Percentiles rank a stretch among this genome's conserved stretches.
These are phyloP conservation scores for Phytopythium montanum DNA, from an alignment of 352 stramenopile species.

Conservation along the genomic window DNA sequence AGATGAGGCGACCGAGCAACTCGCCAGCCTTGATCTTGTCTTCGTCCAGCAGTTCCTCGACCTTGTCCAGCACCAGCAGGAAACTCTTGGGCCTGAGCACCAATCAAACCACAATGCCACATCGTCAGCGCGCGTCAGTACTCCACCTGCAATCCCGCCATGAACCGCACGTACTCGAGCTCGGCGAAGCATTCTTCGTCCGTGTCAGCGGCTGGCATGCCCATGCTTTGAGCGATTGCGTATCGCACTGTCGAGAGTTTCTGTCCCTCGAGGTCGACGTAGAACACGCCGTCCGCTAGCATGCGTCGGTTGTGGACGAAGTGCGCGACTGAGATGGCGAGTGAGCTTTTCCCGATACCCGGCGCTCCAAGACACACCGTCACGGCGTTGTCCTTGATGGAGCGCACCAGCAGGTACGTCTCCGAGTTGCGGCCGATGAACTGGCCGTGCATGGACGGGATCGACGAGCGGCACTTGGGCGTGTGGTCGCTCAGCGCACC, in stretches of 20 bases:
- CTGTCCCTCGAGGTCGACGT: slow-evolving; percentile 80
- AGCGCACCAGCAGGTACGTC: slow-evolving; percentile 77
- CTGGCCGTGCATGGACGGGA: slow-evolving; percentile 80
- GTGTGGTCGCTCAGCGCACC: slow-evolving; percentile 62
- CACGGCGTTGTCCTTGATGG: slow-evolving; percentile 66
- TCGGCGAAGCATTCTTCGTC: slow-evolving; percentile 81
- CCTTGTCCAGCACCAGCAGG: slow-evolving; percentile 77
- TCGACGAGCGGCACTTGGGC: slow-evolving; percentile 62
- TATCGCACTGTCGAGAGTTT: slow-evolving; percentile 79
- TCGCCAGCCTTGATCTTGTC: slow-evolving; percentile 72
- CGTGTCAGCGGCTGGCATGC: slow-evolving; percentile 64
- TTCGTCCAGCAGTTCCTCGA: slow-evolving; percentile 74
- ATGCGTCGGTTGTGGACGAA: slow-evolving; percentile 76
- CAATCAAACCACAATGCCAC: neutral
- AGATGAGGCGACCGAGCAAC: slow-evolving; percentile 65
- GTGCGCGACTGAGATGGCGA: slow-evolving; percentile 77
- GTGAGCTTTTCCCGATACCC: slow-evolving; percentile 79
- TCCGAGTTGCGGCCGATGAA: slow-evolving; percentile 81
- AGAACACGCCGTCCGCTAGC: slow-evolving; percentile 79
- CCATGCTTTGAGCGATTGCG: slow-evolving; percentile 76
- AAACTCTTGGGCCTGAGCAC: slow-evolving; percentile 47
- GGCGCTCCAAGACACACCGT: slow-evolving; percentile 69
- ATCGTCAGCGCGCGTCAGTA: slow-evolving; percentile 4
- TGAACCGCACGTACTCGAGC: slow-evolving; percentile 29
- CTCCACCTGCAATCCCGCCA: neutral